A percentile compares a stretch with the other conserved stretches of the same genome.
Evolutionary conservation across 495 filamentous ascomycete genomes (phyloP).

Genomic region (Xylaria sp.): DNA sequence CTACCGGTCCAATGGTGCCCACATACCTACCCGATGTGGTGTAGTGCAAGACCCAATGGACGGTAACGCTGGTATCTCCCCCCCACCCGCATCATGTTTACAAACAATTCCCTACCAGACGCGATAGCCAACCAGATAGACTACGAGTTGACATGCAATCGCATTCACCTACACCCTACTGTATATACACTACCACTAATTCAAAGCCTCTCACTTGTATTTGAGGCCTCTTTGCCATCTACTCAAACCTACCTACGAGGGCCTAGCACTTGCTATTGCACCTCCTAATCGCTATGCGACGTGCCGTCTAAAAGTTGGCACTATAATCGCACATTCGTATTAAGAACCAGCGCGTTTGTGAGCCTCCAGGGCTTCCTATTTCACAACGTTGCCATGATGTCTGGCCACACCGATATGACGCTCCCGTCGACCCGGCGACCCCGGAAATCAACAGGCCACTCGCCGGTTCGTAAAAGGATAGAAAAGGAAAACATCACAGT

Average conservation of each 20-base stretch:
- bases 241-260: not conserved
- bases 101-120: constrained; percentile 38
- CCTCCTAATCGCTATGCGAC: constrained; percentile 23
- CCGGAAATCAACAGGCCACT: constrained; percentile 80
- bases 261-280: not conserved
- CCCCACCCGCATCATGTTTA: constrained; percentile 37
- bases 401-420: constrained; percentile 53
- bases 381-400: constrained; percentile 44
- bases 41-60: not conserved
- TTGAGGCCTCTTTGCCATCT: not conserved
- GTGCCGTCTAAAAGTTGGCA: constrained; percentile 16
- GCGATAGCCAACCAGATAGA: constrained; percentile 30
- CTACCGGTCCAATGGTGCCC: too few relatives aligned
- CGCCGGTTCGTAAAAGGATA: constrained; percentile 54
- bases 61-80: constrained; percentile 19
- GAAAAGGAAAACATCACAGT: constrained; percentile 79
- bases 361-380: not conserved
- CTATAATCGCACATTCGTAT: constrained; percentile 7
- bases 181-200: not conserved
- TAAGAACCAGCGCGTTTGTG: not conserved
- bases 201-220: constrained; percentile 9
- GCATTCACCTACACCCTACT: not conserved
- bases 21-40: constrained; percentile 2
- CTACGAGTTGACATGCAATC: not conserved
- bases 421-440: constrained; percentile 64